A percentile compares a stretch with the other conserved stretches of the same genome.
Evolutionary conservation across 352 stramenopile genomes (phyloP).

Genomic region (Pythium myriotylum): DNA sequence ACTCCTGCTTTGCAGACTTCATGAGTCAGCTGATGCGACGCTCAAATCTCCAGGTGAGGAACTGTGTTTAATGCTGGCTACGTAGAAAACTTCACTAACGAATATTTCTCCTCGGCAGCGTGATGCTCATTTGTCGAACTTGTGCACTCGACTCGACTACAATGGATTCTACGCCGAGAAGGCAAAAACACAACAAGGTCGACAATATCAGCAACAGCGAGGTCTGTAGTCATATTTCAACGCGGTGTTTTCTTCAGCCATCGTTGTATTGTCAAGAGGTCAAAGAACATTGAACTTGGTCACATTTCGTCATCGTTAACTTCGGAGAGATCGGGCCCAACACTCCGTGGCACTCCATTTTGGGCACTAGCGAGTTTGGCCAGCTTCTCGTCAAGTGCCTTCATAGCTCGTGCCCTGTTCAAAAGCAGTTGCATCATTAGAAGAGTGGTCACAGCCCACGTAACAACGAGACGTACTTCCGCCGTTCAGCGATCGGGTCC

Average conservation of each 20-base stretch:
- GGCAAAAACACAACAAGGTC: constrained; percentile 17
- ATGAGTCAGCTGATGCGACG: constrained; percentile 88
- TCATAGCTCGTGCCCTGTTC: constrained; percentile 80
- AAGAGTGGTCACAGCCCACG: background rate
- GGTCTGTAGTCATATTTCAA: background rate
- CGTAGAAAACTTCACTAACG: constrained; percentile 1
- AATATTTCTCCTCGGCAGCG: constrained; percentile 27
- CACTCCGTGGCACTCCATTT: constrained; percentile 5
- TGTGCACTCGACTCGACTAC: constrained; percentile 80
- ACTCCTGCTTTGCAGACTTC: constrained; percentile 85
- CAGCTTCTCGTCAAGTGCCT: constrained; percentile 87
- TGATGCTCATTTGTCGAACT: constrained; percentile 66
- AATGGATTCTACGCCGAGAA: constrained; percentile 65
- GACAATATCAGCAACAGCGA: constrained; percentile 19
- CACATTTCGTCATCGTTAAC: constrained; percentile 27
- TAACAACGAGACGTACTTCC: constrained; percentile 65
- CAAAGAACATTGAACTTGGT: background rate
- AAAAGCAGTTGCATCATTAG: background rate
- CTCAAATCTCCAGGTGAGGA: constrained; percentile 73
- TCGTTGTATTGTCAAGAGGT: constrained; percentile 5
- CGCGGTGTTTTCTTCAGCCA: too few relatives aligned
- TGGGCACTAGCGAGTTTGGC: constrained; percentile 68
- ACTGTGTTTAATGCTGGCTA: background rate
- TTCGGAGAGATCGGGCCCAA: constrained; percentile 6
- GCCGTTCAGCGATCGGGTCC: constrained; percentile 82